Evolutionary conservation across 2,329 filamentous ascomycete genomes (phyloP).

Genomic region (Samsoniella hepiali): DNA sequence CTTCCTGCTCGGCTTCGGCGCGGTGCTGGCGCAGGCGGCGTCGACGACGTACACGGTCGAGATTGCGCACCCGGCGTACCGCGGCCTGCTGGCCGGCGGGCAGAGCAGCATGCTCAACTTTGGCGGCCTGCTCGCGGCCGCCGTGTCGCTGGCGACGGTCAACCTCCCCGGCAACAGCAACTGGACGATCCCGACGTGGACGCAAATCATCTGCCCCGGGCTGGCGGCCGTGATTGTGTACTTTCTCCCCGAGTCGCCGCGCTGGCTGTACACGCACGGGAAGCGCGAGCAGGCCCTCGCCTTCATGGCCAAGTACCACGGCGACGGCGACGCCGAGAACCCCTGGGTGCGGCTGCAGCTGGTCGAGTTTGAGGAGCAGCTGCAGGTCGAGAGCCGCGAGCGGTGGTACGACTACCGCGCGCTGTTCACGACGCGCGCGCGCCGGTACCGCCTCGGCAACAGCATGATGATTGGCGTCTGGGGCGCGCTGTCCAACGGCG

Average conservation of each 20-base stretch:
- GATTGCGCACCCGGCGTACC: conserved; percentile 44
- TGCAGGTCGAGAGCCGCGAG: conserved; percentile 44
- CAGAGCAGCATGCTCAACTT: conserved; percentile 44
- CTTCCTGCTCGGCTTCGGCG: conserved; percentile 52
- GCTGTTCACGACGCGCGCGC: conserved; percentile 40
- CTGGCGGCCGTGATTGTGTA: conserved; percentile 35
- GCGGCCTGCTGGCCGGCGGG: conserved; percentile 31
- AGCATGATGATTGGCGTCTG: conserved; percentile 35
- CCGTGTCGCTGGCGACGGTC: conserved; percentile 44
- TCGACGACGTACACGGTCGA: conserved; percentile 47
- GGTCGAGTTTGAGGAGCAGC: conserved; percentile 41
- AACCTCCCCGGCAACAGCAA: conserved; percentile 36
- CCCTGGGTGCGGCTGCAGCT: conserved; percentile 46
- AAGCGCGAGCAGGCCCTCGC: conserved; percentile 34
- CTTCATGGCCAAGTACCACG: conserved; percentile 42
- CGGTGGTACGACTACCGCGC: conserved; percentile 49
- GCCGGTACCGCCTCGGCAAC: conserved; percentile 40
- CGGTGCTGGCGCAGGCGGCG: conserved; percentile 43
- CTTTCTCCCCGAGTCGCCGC: conserved; percentile 41
- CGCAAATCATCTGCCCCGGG: conserved; percentile 43
- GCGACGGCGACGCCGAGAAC: conserved; percentile 42
- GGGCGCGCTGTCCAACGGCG: conserved; percentile 30
- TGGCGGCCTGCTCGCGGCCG: conserved; percentile 50
- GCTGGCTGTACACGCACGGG: conserved; percentile 41
- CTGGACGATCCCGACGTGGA: conserved; percentile 43